Percentiles rank a stretch among this genome's conserved stretches.
These are phyloP conservation scores for Penicillium paneum DNA, from an alignment of 2,329 filamentous ascomycete genomes.

Conservation along the genomic window DNA sequence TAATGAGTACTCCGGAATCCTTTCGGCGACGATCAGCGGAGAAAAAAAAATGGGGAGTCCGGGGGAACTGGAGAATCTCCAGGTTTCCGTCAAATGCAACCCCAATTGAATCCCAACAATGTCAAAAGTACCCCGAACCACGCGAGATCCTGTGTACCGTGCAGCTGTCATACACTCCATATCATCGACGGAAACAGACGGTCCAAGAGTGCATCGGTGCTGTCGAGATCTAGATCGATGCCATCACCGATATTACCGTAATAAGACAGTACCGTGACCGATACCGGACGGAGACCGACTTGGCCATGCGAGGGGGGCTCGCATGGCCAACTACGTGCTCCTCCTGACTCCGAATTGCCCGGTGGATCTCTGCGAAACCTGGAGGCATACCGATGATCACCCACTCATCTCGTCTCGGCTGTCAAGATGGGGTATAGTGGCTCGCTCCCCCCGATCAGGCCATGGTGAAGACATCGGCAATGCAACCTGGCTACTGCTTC, in stretches of 20 bases:
- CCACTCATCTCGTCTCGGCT: background rate
- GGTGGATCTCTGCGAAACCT: background rate
- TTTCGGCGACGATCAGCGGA: background rate
- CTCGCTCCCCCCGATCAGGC: background rate
- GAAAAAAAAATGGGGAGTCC: conserved; percentile 1
- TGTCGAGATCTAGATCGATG: no score
- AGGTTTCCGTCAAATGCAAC: background rate
- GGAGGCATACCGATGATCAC: background rate
- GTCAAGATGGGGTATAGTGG: background rate
- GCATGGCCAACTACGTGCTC: background rate
- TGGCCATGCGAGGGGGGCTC: background rate
- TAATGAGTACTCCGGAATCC: background rate
- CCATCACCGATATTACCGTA: background rate
- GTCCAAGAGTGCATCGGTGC: background rate
- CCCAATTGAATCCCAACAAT: background rate
- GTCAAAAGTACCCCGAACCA: background rate
- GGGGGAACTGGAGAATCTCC: conserved; percentile 7
- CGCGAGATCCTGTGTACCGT: background rate
- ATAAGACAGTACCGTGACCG: background rate
- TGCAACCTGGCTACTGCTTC: background rate
- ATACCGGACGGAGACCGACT: background rate
- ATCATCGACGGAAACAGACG: background rate
- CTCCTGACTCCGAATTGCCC: background rate
- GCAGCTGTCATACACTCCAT: background rate
- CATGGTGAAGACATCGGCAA: background rate